Evolutionary conservation across 371 early-diverging fungal species (phyloP).

Genomic region (Chytridiales sp.): DNA sequence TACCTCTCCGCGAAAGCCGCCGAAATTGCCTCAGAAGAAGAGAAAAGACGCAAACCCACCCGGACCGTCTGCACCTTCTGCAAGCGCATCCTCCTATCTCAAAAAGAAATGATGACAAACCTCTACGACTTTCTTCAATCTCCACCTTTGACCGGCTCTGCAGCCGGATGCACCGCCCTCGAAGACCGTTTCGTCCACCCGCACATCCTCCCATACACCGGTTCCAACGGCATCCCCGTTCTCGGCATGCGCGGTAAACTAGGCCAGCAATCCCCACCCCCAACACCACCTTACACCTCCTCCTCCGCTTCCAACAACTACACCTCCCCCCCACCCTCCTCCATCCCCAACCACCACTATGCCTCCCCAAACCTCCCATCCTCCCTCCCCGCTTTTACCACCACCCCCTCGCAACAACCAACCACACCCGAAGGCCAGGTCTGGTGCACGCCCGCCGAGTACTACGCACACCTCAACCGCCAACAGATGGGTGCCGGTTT

Average conservation of each 20-base stretch:
- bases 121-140: no score
- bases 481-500: conserved; percentile 5
- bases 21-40: conserved; percentile 6
- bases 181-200: conserved; percentile 6
- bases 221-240: conserved; percentile 10
- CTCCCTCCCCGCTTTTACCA: no score
- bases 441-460: conserved; percentile 16
- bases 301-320: no score
- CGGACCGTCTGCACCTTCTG: conserved; percentile 15
- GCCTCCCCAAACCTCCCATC: no score
- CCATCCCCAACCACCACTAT: conserved; percentile 1
- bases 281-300: no score
- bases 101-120: conserved; percentile 4
- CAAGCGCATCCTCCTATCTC: conserved; percentile 19
- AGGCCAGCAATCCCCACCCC: conserved; percentile 14
- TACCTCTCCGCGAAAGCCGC: conserved; percentile 14
- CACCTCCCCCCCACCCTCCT: neutral
- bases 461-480: no score
- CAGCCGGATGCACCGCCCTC: no score
- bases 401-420: neutral
- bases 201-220: neutral
- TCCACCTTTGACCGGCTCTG: no score
- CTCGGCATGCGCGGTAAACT: conserved; percentile 27
- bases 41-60: neutral
- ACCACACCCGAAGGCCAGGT: neutral